Evolutionary conservation across 148 eudicot species (phyloP).

Genomic region (Limonium bicolor): DNA sequence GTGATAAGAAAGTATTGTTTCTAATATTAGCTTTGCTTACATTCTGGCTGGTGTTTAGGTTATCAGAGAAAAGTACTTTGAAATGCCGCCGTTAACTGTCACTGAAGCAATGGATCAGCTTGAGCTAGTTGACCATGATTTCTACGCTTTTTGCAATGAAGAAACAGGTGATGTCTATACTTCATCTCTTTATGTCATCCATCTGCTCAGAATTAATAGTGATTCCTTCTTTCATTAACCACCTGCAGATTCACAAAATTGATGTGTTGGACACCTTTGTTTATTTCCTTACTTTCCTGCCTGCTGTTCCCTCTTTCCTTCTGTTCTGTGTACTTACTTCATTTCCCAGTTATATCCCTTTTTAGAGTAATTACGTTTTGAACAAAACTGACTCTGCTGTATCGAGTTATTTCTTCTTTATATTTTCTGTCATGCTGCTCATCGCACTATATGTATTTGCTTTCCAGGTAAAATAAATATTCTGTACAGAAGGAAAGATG

Average conservation of each 20-base stretch:
- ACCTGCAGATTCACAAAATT: not conserved
- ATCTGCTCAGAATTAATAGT: too few species aligned
- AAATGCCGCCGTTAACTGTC: constrained; percentile 81
- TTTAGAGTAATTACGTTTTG: too few species aligned
- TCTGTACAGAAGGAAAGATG: constrained; percentile 64
- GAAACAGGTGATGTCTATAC: not conserved
- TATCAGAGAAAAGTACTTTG: constrained; percentile 47
- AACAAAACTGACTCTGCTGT: too few species aligned
- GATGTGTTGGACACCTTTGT: too few species aligned
- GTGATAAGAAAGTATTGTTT: too few species aligned
- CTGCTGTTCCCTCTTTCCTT: not conserved
- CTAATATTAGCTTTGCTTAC: too few species aligned
- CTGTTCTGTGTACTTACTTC: not conserved
- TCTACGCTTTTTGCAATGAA: constrained; percentile 30
- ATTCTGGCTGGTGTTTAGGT: too few species aligned
- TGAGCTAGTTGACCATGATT: constrained; percentile 71
- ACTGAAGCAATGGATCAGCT: constrained; percentile 83
- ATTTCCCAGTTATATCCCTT: too few species aligned
- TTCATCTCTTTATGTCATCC: too few species aligned
- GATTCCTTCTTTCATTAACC: not conserved
- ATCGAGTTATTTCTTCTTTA: too few species aligned
- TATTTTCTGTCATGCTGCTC: too few species aligned
- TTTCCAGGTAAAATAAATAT: constrained; percentile 67
- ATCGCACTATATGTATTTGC: too few species aligned
- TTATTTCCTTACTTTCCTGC: not conserved